Evolutionary conservation across 2,329 filamentous ascomycete species (phyloP).

Genomic region (Penicillium sp.): DNA sequence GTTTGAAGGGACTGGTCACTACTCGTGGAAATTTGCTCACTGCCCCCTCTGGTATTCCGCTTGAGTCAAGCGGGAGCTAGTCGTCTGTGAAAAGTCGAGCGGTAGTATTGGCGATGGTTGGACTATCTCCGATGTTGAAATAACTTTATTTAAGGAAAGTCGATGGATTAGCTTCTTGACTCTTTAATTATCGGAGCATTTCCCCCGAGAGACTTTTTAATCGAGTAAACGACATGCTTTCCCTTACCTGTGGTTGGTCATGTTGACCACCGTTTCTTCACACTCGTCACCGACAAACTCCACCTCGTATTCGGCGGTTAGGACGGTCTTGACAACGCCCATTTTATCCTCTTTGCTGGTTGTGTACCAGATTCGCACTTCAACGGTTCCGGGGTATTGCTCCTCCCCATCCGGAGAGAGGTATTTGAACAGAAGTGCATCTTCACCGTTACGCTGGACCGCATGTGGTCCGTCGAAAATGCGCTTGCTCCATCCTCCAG

Average conservation of each 20-base stretch:
- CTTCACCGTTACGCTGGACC: too few relatives aligned
- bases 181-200: too few relatives aligned
- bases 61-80: slow-evolving; percentile 75
- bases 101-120: slow-evolving; percentile 66
- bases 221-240: too few relatives aligned
- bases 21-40: slow-evolving; percentile 66
- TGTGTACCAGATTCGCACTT: too few relatives aligned
- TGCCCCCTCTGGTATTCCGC: slow-evolving; percentile 73
- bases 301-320: slow-evolving; percentile 89
- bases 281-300: slow-evolving; percentile 74
- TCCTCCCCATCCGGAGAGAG: too few relatives aligned
- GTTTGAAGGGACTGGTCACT: slow-evolving; percentile 69
- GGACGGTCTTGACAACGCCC: slow-evolving; percentile 64
- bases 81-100: slow-evolving; percentile 61
- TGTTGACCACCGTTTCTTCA: slow-evolving; percentile 87
- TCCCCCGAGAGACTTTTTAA: too few relatives aligned
- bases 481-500: slow-evolving; percentile 64
- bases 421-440: too few relatives aligned
- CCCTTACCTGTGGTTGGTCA: slow-evolving; percentile 89
- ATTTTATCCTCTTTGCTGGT: too few relatives aligned
- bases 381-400: too few relatives aligned
- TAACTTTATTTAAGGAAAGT: slow-evolving; percentile 51
- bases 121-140: slow-evolving; percentile 66
- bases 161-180: too few relatives aligned
- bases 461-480: slow-evolving; percentile 52